Evolutionary conservation across 1,139 yeast genomes (phyloP).

Genomic region (Debaryomyces subglobosus): DNA sequence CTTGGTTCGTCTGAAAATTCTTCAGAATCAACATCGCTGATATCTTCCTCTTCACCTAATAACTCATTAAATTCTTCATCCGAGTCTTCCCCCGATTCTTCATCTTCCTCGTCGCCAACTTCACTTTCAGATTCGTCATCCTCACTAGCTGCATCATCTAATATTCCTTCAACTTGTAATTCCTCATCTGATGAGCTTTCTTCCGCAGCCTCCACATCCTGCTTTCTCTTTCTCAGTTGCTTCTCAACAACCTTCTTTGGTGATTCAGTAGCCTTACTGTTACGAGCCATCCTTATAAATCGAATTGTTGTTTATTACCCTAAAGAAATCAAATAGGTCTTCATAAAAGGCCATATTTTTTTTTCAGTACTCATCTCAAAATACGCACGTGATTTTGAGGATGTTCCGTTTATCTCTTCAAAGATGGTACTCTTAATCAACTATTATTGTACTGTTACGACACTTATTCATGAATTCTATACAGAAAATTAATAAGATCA

Average conservation of each 20-base stretch:
- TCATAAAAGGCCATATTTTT: constrained; percentile 3
- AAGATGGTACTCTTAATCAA: neutral
- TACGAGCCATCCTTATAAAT: constrained; percentile 16
- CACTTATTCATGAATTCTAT: constrained; percentile 40
- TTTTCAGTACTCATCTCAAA: constrained; percentile 10
- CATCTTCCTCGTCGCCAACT: constrained; percentile 33
- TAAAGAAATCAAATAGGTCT: neutral
- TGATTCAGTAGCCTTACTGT: constrained; percentile 5
- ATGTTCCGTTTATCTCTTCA: constrained; percentile 1
- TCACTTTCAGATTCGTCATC: constrained; percentile 20
- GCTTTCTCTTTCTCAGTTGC: constrained; percentile 21
- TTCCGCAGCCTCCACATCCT: constrained; percentile 21
- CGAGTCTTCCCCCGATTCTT: constrained; percentile 41
- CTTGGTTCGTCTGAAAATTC: constrained; percentile 53
- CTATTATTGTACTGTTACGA: neutral
- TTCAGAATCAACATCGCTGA: constrained; percentile 39
- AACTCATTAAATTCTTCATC: constrained; percentile 65
- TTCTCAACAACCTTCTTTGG: constrained; percentile 7
- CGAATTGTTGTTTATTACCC: neutral
- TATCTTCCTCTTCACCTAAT: constrained; percentile 54
- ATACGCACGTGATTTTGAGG: constrained; percentile 5
- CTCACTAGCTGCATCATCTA: constrained; percentile 29
- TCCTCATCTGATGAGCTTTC: constrained; percentile 27
- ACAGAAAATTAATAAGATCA: constrained; percentile 59
- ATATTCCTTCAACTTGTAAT: constrained; percentile 31